Evolutionary conservation across 78 protist species (phyloP), one percentile per base, ranked within the genome.

Genomic region (Emiliania huxleyi): DNA sequence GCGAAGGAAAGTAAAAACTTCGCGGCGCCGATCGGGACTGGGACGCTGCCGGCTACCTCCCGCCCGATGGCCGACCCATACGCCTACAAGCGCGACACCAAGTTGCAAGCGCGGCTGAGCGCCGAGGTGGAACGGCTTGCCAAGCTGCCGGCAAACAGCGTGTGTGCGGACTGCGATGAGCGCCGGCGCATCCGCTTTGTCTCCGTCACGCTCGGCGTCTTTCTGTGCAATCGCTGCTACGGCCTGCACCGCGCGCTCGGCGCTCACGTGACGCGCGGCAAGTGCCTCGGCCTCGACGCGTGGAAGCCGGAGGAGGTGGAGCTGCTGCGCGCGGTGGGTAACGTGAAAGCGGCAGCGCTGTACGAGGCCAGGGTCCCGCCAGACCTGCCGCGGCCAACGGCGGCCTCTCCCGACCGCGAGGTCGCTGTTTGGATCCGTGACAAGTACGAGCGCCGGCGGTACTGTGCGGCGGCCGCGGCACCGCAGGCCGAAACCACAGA

Each of bases 121-220:
- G 5, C 1, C 33, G 83, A 73, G 44, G 6, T 73, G 33, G 44
- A 0, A 12, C 25, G 0, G 29, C 83, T 73, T 0, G 22, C 18
- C 11, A 73, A 37, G 44, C 44, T 38, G 46, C 45, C 45, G 45
- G 35, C 5, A 19, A 75, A 75, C 46, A 22, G 25, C 29, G 85
- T 22, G 15, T 75, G 85, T 35, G 85, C 85, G 12, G 85, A 75
- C 33, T 75, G 85, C 85, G 43, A 3, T 26, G 46, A 3, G 26
- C 1, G 8, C 33, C 1, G 12, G 42, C 22, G 26, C 25, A 3
- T 75, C 5, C 85, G 85, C 44, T 75, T 75, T 35, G 11, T 21
- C 85, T 75, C 85, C 33, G 85, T 75, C 45, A 75, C 43, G 85
- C 85, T 75, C 15, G 85, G 85, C 85, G 33, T 49, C 19, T 46